phyloP scores from a whole-genome alignment of 1,284 basidiomycete genomes.

The Sparassis latifolia region DNA sequence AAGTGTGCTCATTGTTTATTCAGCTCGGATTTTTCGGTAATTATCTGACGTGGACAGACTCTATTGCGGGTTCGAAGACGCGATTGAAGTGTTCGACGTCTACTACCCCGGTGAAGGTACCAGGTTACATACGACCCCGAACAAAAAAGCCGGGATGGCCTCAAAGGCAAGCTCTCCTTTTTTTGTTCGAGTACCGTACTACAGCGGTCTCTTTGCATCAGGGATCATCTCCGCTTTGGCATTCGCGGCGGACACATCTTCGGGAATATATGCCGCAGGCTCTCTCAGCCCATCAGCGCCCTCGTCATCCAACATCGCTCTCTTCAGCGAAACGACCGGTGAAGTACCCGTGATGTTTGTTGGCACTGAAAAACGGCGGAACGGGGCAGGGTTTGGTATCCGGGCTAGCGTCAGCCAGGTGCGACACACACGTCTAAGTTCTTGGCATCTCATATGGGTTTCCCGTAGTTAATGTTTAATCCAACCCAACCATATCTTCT shows the following conservation, averaged over 20 bases:
- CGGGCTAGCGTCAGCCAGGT: conserved; percentile 71
- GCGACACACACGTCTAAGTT: neutral
- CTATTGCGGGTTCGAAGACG: conserved; percentile 86
- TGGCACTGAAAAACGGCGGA: conserved; percentile 26
- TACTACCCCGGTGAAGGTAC: conserved; percentile 65
- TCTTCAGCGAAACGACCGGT: conserved; percentile 65
- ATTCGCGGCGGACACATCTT: conserved; percentile 53
- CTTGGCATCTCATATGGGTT: too few species aligned
- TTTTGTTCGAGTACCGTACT: neutral
- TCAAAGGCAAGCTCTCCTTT: conserved; percentile 56
- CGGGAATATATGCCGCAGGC: conserved; percentile 71
- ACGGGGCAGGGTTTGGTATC: conserved; percentile 32
- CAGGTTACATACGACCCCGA: conserved; percentile 68
- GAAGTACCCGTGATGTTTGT: conserved; percentile 55
- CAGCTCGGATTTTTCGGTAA: too few species aligned
- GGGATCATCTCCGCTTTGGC: conserved; percentile 82
- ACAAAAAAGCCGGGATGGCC: conserved; percentile 74
- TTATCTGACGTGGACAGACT: conserved; percentile 39
- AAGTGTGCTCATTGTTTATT: conserved; percentile 37
- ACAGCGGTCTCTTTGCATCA: conserved; percentile 22
- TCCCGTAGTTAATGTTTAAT: conserved; percentile 69
- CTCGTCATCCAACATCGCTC: conserved; percentile 55
- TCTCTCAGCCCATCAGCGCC: conserved; percentile 46
- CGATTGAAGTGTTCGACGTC: conserved; percentile 86
- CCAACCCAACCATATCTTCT: conserved; percentile 64